phyloP scores from a whole-genome alignment of 169 alveolate genomes.

The Plasmodium vivax region DNA sequence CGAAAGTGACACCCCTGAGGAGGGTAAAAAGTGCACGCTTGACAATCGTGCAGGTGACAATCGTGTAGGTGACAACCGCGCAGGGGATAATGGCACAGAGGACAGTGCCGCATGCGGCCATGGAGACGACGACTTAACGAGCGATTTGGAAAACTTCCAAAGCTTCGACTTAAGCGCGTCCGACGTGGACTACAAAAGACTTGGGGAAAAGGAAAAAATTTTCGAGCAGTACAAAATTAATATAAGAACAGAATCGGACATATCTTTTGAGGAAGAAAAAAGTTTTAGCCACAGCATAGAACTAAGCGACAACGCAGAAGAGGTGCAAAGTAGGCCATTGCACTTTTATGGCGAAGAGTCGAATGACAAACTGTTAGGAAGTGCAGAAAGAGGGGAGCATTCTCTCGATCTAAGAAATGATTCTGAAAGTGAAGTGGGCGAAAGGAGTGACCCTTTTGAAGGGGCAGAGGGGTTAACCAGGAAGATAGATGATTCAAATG shows the following conservation, averaged over 20 bases:
- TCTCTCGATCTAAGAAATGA: neutral
- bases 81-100: neutral
- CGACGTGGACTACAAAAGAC: neutral
- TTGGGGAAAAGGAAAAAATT: neutral
- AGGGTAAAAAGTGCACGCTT: neutral
- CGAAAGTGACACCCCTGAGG: neutral
- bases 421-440: neutral
- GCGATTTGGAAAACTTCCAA: slow-evolving; percentile 37
- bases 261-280: neutral
- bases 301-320: slow-evolving; percentile 15
- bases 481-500: neutral
- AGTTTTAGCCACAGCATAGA: neutral
- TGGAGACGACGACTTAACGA: neutral
- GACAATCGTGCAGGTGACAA: neutral
- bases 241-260: neutral
- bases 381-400: neutral
- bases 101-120: neutral
- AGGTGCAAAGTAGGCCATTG: neutral
- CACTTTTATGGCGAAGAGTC: neutral
- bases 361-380: neutral
- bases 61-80: neutral
- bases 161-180: slow-evolving; percentile 2
- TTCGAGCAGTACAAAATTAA: slow-evolving; percentile 12
- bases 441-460: neutral
- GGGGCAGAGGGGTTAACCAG: neutral